Evolutionary conservation across 805 yeast species (phyloP).

Genomic region (Cyberlindnera xylosilytica): DNA sequence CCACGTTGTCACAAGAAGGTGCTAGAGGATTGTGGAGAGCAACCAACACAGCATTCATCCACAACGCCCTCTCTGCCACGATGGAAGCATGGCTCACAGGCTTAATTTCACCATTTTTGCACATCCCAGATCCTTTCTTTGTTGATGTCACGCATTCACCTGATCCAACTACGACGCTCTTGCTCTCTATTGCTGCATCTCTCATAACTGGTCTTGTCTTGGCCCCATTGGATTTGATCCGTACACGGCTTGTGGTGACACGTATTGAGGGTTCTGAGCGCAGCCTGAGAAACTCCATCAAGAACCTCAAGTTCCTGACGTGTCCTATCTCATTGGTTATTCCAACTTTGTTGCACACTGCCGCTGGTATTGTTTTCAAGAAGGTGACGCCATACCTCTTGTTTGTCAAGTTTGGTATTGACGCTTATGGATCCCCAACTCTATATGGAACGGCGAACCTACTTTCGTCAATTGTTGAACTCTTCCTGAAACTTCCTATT

Average conservation of each 20-base stretch:
- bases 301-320: conserved; percentile 43
- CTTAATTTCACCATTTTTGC: conserved; percentile 72
- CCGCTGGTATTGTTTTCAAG: conserved; percentile 57
- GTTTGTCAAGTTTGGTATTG: conserved; percentile 60
- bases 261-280: conserved; percentile 51
- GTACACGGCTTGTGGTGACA: conserved; percentile 73
- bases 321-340: conserved; percentile 59
- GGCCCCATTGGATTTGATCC: conserved; percentile 78
- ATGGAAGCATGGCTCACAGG: conserved; percentile 93
- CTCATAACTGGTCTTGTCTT: conserved; percentile 68
- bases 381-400: conserved; percentile 65
- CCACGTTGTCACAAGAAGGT: conserved; percentile 67
- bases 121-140: conserved; percentile 86
- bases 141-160: conserved; percentile 79
- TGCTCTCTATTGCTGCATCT: conserved; percentile 67
- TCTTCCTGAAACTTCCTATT: conserved; percentile 77
- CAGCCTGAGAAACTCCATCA: conserved; percentile 68
- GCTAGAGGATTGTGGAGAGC: conserved; percentile 71
- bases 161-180: conserved; percentile 65
- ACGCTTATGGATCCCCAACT: conserved; percentile 59
- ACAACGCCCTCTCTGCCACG: conserved; percentile 70
- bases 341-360: conserved; percentile 68
- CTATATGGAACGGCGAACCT: conserved; percentile 58
- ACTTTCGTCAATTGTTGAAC: conserved; percentile 59
- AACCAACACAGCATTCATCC: conserved; percentile 73